Percentiles rank a stretch among this genome's conserved stretches.
phyloP scores from a whole-genome alignment of 371 early-diverging fungal genomes.

The Mucor piriformis region DNA sequence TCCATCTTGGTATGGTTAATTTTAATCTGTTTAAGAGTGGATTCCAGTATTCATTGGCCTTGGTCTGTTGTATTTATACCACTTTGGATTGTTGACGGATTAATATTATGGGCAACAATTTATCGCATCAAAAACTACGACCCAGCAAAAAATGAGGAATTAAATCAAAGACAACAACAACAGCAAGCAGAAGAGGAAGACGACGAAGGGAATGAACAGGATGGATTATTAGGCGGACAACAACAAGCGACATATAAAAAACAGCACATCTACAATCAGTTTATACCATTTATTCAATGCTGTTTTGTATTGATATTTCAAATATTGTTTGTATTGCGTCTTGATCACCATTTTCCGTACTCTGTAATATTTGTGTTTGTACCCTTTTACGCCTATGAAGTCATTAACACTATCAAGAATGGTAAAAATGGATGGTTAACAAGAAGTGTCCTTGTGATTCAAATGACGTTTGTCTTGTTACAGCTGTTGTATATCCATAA shows the following conservation, averaged over 20 bases:
- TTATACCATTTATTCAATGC: slow-evolving; percentile 30
- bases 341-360: slow-evolving; percentile 51
- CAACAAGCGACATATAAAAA: neutral
- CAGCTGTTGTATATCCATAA: slow-evolving; percentile 25
- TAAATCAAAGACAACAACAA: slow-evolving; percentile 8
- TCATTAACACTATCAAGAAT: slow-evolving; percentile 38
- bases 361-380: slow-evolving; percentile 38
- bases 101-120: slow-evolving; percentile 43
- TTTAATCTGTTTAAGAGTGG: slow-evolving; percentile 76
- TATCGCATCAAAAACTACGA: slow-evolving; percentile 27
- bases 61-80: slow-evolving; percentile 81
- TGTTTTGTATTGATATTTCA: slow-evolving; percentile 48
- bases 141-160: slow-evolving; percentile 11
- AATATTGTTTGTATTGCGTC: slow-evolving; percentile 49
- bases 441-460: neutral
- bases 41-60: slow-evolving; percentile 66
- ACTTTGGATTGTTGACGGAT: slow-evolving; percentile 69
- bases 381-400: slow-evolving; percentile 70
- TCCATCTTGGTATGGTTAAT: slow-evolving; percentile 77
- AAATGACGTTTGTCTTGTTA: slow-evolving; percentile 50
- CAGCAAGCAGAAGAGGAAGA: slow-evolving; percentile 31
- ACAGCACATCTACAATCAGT: slow-evolving; percentile 9
- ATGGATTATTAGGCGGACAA: slow-evolving; percentile 9
- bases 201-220: slow-evolving; percentile 27
- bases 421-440: slow-evolving; percentile 10